A percentile compares a stretch with the other conserved stretches of the same genome.
Conservation (phyloP, 129 eudicot genomes). For the Kitagawia praeruptora region DNA sequence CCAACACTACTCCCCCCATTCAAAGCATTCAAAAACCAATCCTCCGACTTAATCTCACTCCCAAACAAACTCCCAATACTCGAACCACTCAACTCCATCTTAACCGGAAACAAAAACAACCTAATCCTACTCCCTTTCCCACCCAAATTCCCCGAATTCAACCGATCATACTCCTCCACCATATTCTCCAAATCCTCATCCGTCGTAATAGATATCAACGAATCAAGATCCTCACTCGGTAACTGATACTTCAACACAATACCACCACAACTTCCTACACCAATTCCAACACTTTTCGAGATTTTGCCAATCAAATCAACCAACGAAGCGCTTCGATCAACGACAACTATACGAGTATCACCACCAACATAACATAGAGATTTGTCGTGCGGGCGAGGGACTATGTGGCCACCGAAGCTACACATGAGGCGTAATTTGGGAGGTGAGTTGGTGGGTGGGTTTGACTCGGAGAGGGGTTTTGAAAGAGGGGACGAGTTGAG, state of each 20-base stretch:
- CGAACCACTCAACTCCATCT: background rate
- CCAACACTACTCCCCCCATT: background rate
- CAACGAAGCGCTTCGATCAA: conserved; percentile 30
- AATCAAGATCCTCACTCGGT: background rate
- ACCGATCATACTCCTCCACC: background rate
- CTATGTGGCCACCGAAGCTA: conserved; percentile 49
- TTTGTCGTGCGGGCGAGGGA: conserved; percentile 46
- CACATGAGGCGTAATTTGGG: conserved; percentile 41
- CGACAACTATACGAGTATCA: conserved; percentile 45
- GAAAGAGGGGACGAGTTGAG: conserved; percentile 43
- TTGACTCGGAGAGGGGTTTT: conserved; percentile 32
- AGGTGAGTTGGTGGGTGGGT: background rate
- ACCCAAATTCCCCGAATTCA: background rate
- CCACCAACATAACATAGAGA: conserved; percentile 43
- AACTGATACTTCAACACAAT: background rate
- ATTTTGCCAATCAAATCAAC: conserved; percentile 14
- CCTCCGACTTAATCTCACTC: background rate
- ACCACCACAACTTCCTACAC: too few species aligned
- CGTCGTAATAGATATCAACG: background rate
- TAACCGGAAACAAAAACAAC: background rate
- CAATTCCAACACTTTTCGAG: too few species aligned
- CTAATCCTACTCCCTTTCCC: background rate
- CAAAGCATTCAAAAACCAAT: conserved; percentile 1
- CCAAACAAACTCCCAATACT: background rate
- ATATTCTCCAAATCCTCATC: conserved; percentile 5